Evolutionary conservation across 1,139 yeast genomes (phyloP).

Genomic region (Candida pseudocylindracea): DNA sequence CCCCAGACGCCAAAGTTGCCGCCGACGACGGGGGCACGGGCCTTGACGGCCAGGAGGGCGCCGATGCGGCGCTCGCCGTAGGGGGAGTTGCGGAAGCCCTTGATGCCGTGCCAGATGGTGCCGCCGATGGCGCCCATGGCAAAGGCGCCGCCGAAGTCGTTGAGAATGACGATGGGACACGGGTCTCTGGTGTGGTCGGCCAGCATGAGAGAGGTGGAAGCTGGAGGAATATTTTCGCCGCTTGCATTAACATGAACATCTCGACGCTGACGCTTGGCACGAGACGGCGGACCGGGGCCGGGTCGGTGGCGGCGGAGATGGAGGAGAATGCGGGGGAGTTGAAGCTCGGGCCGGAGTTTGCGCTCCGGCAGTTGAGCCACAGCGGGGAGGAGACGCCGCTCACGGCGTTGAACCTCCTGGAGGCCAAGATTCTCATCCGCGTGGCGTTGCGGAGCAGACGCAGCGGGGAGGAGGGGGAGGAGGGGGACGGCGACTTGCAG

Average conservation of each 20-base stretch:
- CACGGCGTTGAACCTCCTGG: slow-evolving; percentile 71
- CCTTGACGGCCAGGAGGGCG: slow-evolving; percentile 73
- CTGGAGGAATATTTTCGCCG: too few species aligned
- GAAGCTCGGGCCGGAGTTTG: slow-evolving; percentile 85
- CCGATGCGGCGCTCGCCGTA: slow-evolving; percentile 88
- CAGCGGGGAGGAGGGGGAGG: slow-evolving; percentile 17
- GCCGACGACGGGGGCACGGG: slow-evolving; percentile 96
- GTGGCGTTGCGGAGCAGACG: slow-evolving; percentile 75
- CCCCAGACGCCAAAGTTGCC: slow-evolving; percentile 99
- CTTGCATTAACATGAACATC: slow-evolving; percentile 35
- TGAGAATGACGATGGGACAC: slow-evolving; percentile 87
- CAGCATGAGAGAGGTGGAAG: slow-evolving; percentile 27
- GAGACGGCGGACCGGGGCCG: slow-evolving; percentile 39
- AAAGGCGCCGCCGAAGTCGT: slow-evolving; percentile 97
- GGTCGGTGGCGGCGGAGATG: slow-evolving; percentile 42
- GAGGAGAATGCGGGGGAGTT: slow-evolving; percentile 83
- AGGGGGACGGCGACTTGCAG: slow-evolving; percentile 25
- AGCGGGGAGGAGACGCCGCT: slow-evolving; percentile 58
- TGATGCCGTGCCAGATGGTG: slow-evolving; percentile 95
- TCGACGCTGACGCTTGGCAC: slow-evolving; percentile 80
- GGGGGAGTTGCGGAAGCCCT: slow-evolving; percentile 97
- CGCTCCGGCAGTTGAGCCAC: slow-evolving; percentile 56
- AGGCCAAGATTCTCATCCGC: slow-evolving; percentile 73
- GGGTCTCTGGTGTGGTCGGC: slow-evolving; percentile 99
- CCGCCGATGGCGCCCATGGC: slow-evolving; percentile 99